Conservation (phyloP, 768 basidiomycete genomes). For the Panus rudis region DNA sequence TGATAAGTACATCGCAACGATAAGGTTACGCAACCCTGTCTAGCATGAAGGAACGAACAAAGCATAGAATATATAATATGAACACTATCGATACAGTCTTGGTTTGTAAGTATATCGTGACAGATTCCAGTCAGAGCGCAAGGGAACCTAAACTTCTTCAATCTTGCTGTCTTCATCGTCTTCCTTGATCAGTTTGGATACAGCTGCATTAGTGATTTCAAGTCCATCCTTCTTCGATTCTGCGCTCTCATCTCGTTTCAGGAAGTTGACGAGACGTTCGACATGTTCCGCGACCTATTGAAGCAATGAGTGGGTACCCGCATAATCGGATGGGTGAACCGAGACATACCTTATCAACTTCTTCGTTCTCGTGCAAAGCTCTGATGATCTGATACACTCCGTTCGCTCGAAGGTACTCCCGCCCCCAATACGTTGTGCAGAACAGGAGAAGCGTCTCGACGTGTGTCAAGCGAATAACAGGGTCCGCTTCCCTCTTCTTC, state of each 20-base stretch:
- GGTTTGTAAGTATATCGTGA: too few relatives aligned
- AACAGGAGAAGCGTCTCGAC: constrained; percentile 87
- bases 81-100: too few relatives aligned
- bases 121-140: too few relatives aligned
- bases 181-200: constrained; percentile 19
- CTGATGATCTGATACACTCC: constrained; percentile 87
- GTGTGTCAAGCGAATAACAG: constrained; percentile 68
- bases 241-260: constrained; percentile 70
- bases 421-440: constrained; percentile 84
- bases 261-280: constrained; percentile 79
- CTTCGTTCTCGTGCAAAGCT: constrained; percentile 70
- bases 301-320: neutral
- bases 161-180: constrained; percentile 57
- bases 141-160: too few relatives aligned
- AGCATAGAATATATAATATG: too few relatives aligned
- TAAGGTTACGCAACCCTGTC: too few relatives aligned
- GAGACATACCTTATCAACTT: constrained; percentile 60
- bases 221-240: constrained; percentile 36
- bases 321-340: neutral
- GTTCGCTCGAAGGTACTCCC: constrained; percentile 69
- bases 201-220: constrained; percentile 4
- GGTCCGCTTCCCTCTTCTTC: constrained; percentile 79
- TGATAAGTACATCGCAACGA: too few relatives aligned
- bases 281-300: constrained; percentile 78
- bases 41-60: too few relatives aligned